phyloP scores from a whole-genome alignment of 495 filamentous ascomycete genomes.

The Penicillium bialowiezense region DNA sequence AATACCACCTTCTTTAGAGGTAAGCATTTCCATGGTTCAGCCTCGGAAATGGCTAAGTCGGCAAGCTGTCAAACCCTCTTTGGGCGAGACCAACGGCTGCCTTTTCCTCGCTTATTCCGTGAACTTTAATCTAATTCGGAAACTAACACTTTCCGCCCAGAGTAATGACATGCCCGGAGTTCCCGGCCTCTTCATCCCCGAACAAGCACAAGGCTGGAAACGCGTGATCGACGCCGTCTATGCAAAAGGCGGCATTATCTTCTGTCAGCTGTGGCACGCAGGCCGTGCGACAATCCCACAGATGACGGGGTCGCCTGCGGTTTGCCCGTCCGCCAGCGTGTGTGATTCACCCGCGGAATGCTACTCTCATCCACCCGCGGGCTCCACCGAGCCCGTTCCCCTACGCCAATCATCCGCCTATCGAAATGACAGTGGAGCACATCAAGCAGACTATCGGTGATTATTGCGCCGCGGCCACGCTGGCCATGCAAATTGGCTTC shows the following conservation, averaged over 20 bases:
- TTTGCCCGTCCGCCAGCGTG: constrained; percentile 37
- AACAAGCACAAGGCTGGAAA: constrained; percentile 50
- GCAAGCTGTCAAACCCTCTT: not conserved
- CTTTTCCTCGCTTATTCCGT: not conserved
- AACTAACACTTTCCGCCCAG: constrained; percentile 3
- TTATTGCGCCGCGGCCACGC: constrained; percentile 57
- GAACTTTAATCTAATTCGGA: no score
- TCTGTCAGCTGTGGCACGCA: constrained; percentile 51
- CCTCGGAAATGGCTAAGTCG: not conserved
- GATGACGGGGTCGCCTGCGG: constrained; percentile 37
- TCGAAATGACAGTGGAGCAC: constrained; percentile 42
- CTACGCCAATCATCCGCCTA: constrained; percentile 44
- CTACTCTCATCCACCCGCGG: constrained; percentile 35
- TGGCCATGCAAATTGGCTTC: constrained; percentile 61
- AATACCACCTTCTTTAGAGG: constrained; percentile 48
- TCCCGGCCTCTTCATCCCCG: constrained; percentile 47
- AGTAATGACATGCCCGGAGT: constrained; percentile 47
- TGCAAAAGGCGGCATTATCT: constrained; percentile 49
- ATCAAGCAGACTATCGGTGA: constrained; percentile 39
- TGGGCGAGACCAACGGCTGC: not conserved
- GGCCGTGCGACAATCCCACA: constrained; percentile 49
- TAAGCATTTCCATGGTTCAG: constrained; percentile 10
- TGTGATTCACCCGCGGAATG: constrained; percentile 41
- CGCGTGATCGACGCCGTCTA: constrained; percentile 53
- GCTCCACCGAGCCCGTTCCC: constrained; percentile 33